Conservation (phyloP, 306 rosid species). For the Fragaria nilgerrensis region DNA sequence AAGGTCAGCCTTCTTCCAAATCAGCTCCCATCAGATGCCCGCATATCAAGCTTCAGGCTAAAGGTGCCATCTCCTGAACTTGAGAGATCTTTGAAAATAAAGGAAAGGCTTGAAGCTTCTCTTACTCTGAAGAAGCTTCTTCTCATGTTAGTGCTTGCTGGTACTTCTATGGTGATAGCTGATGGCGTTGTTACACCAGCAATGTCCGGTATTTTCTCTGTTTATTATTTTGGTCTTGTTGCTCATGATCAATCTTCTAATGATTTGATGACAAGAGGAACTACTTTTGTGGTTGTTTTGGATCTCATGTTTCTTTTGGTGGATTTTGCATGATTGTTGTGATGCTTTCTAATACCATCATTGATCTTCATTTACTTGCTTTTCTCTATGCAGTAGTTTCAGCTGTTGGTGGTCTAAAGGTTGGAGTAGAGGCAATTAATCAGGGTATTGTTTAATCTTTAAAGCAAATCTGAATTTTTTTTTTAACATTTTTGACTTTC, state of each 20-base stretch:
- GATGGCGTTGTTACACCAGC: constrained; percentile 97
- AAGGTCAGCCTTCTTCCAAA: constrained; percentile 99
- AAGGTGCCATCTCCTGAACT: constrained; percentile 96
- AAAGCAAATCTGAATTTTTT: constrained; percentile 3
- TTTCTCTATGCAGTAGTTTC: constrained; percentile 64
- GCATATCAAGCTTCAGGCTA: constrained; percentile 92
- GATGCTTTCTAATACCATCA: neutral
- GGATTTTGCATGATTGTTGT: constrained; percentile 1
- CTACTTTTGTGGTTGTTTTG: neutral
- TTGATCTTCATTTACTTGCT: constrained; percentile 1
- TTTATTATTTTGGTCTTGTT: constrained; percentile 12
- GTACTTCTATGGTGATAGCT: constrained; percentile 98
- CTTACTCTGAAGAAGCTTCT: constrained; percentile 79
- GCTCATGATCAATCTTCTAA: neutral
- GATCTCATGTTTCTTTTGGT: neutral
- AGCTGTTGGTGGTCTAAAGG: constrained; percentile 85
- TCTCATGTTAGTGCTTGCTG: constrained; percentile 86
- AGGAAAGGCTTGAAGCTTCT: constrained; percentile 89
- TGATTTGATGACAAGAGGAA: constrained; percentile 3
- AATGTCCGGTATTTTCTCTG: constrained; percentile 62
- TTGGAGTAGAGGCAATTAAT: constrained; percentile 67
- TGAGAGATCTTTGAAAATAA: constrained; percentile 91
- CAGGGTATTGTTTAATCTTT: constrained; percentile 55
- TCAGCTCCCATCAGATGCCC: constrained; percentile 93
- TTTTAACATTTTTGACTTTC: neutral